Conservation (phyloP, 495 filamentous ascomycete genomes). For the Oleoguttula mirabilis region DNA sequence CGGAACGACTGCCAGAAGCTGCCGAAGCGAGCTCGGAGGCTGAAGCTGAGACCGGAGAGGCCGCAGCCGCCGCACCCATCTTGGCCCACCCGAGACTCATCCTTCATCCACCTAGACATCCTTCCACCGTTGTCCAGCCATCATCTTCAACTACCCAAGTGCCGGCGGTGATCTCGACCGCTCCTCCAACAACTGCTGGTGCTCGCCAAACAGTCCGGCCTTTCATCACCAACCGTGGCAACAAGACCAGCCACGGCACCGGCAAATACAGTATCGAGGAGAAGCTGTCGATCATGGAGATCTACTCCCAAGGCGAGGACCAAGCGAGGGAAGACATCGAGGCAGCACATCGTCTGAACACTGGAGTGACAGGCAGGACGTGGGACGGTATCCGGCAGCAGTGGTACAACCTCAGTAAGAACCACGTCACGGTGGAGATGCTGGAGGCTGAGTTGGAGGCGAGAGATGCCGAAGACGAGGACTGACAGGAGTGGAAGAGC, state of each 20-base stretch:
- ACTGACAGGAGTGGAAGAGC: no score
- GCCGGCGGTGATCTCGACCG: not conserved
- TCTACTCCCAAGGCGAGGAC: not conserved
- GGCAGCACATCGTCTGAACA: not conserved
- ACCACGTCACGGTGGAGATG: not conserved
- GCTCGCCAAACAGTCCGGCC: not conserved
- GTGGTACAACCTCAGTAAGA: not conserved
- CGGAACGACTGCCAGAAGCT: not conserved
- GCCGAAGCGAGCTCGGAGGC: not conserved
- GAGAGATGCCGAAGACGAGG: no score
- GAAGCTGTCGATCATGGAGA: not conserved
- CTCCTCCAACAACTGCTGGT: not conserved
- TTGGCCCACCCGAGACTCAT: no score
- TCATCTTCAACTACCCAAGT: not conserved
- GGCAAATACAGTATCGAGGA: not conserved
- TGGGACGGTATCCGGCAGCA: not conserved
- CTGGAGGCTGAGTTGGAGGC: no score
- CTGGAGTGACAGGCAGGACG: not conserved
- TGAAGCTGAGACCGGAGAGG: not conserved
- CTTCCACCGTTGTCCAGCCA: not conserved
- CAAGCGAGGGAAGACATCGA: not conserved
- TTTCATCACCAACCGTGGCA: no score
- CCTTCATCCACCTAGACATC: not conserved
- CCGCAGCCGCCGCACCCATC: not conserved
- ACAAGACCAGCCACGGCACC: not conserved